Base-by-base conservation (phyloP, 306 rosid genomes). In the Macrotyloma uniflorum region DNA sequence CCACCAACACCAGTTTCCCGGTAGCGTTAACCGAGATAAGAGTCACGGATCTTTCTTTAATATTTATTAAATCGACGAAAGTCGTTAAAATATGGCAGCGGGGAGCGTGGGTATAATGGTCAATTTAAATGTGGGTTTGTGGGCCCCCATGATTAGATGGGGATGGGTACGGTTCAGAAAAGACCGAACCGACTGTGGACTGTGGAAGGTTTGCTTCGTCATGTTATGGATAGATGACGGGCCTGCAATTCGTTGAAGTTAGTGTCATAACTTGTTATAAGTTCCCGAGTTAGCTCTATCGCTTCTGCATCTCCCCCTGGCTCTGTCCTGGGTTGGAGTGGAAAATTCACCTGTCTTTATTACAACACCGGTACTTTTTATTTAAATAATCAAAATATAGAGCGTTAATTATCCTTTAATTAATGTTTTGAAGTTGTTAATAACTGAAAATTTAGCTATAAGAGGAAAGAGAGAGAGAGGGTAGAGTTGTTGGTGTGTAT, bases 71-170 rank as follows among this genome's bases (percentile, higher is more conserved):
- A 22, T 36, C 0, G 45, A 18, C n/a, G 26, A 66, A 63, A 76
- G 74, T 51, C 43, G 30, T 15, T 32, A 30, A 45, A 43, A 28
- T 14, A 18, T 73, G 0, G 20, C n/a, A 16, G 19, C 2, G 9
- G 0, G 0, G 6, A 4, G 1, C 0, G 50, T 36, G 89, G 90
- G 79, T 7, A 2, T 79, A 86, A 83, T 19, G 72, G 91, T 80
- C 18, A 83, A 81, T 18, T 5, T 4, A 53, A 19, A 19, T 0
- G 6, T 3, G 49, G 67, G 79, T 10, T 22, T 23, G 67, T 79
- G 75, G 86, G 85, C 4, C 88, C 86, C 43, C 3, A 13, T 26
- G 73, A 32, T 59, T 45, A 70, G 80, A 50, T 54, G 67, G 22
- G 51, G 71, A 81, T 79, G 72, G 81, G 86, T 58, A 75, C 24